Percentiles rank a stretch among this genome's conserved stretches.
These are phyloP conservation scores for Arthrobotrys musiformis DNA, from an alignment of 2,329 filamentous ascomycete species.

Conservation along the genomic window DNA sequence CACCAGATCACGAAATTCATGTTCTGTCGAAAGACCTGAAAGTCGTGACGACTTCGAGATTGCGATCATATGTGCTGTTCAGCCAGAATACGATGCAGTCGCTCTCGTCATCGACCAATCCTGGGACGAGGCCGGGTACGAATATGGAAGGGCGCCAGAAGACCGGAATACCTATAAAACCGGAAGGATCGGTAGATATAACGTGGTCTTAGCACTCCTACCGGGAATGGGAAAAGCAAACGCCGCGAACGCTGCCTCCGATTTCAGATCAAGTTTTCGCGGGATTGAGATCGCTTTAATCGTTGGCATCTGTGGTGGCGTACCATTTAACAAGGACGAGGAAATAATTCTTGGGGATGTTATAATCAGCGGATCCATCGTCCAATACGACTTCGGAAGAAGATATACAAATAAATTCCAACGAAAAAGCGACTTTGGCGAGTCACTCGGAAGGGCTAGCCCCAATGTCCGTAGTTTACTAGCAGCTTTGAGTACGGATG, in stretches of 20 bases:
- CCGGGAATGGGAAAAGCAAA: conserved; percentile 59
- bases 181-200: conserved; percentile 61
- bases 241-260: conserved; percentile 59
- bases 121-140: conserved; percentile 57
- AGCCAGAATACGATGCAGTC: conserved; percentile 61
- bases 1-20: neutral
- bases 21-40: conserved; percentile 7
- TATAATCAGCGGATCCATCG: conserved; percentile 58
- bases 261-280: conserved; percentile 61
- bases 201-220: conserved; percentile 61
- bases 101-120: conserved; percentile 59
- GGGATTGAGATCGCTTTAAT: conserved; percentile 61
- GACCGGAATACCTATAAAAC: conserved; percentile 61
- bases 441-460: conserved; percentile 57
- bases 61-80: conserved; percentile 62
- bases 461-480: conserved; percentile 60
- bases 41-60: conserved; percentile 60
- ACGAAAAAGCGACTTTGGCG: conserved; percentile 55
- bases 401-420: conserved; percentile 55
- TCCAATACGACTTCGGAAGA: conserved; percentile 60
- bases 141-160: conserved; percentile 21
- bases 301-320: conserved; percentile 62
- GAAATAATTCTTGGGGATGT: conserved; percentile 56
- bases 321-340: conserved; percentile 56
- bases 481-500: conserved; percentile 55